phyloP scores from a whole-genome alignment of 495 filamentous ascomycete genomes.

The Terfezia boudieri region DNA sequence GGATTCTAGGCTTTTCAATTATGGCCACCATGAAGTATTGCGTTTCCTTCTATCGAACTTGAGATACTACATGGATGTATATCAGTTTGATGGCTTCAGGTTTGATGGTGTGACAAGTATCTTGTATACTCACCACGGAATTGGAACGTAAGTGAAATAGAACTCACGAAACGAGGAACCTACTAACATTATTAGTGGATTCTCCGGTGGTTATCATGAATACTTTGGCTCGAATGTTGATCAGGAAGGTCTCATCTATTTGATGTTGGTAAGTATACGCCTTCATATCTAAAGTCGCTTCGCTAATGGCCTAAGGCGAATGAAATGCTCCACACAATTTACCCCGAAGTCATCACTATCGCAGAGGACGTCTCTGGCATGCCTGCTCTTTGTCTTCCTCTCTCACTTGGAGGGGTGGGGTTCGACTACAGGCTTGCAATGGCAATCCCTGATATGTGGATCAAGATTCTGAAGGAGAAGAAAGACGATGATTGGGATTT shows the following conservation, averaged over 20 bases:
- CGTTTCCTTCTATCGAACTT: slow-evolving; percentile 87
- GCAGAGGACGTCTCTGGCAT: slow-evolving; percentile 97
- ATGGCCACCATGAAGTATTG: slow-evolving; percentile 81
- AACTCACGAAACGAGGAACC: slow-evolving; percentile 1
- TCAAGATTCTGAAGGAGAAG: slow-evolving; percentile 91
- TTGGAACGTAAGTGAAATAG: slow-evolving; percentile 61
- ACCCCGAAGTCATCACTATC: slow-evolving; percentile 68
- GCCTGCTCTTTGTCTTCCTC: slow-evolving; percentile 73
- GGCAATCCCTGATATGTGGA: slow-evolving; percentile 97
- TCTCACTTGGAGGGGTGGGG: slow-evolving; percentile 72
- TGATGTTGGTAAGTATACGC: slow-evolving; percentile 38
- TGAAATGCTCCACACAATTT: slow-evolving; percentile 78
- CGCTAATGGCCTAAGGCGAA: slow-evolving; percentile 35
- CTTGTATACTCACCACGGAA: slow-evolving; percentile 88
- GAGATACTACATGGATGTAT: slow-evolving; percentile 98
- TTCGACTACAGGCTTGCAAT: slow-evolving; percentile 97
- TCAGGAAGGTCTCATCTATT: slow-evolving; percentile 82
- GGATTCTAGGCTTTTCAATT: slow-evolving; percentile 95
- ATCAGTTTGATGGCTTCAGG: slow-evolving; percentile 84
- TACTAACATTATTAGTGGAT: slow-evolving; percentile 38
- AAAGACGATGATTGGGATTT: slow-evolving; percentile 87
- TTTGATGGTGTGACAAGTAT: slow-evolving; percentile 98
- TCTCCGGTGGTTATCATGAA: slow-evolving; percentile 95
- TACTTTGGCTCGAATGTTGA: slow-evolving; percentile 90
- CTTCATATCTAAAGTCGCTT: not conserved